phyloP scores from a whole-genome alignment of 495 filamentous ascomycete species.

The Hyphodiscus hymeniophilus region DNA sequence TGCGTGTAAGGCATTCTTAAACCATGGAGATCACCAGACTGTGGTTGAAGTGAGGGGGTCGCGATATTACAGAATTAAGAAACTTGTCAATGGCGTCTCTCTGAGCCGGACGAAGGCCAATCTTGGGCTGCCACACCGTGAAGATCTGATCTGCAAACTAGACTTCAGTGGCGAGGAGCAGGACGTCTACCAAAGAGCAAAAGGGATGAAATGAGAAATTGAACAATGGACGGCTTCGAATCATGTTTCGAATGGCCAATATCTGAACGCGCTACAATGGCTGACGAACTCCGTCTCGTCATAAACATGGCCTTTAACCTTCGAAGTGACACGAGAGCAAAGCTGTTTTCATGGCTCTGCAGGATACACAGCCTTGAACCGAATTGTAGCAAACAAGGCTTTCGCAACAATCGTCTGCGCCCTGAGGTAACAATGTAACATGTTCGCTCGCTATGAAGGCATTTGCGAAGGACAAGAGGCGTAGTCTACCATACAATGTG shows the following conservation, averaged over 20 bases:
- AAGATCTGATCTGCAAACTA: constrained; percentile 21
- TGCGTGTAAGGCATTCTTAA: too few relatives aligned
- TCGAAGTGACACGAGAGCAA: constrained; percentile 8
- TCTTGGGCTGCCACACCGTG: constrained; percentile 25
- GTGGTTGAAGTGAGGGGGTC: too few relatives aligned
- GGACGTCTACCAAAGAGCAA: constrained; percentile 23
- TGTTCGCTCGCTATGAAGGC: constrained; percentile 2
- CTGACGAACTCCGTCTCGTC: constrained; percentile 33
- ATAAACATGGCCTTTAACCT: constrained; percentile 31
- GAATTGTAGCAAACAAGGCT: constrained; percentile 7
- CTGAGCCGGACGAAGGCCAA: constrained; percentile 30
- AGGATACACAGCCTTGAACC: constrained; percentile 1
- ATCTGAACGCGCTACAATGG: constrained; percentile 25
- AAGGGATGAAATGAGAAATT: constrained; percentile 12
- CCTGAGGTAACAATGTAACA: neutral
- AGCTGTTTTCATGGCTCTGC: neutral
- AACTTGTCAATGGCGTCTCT: constrained; percentile 25
- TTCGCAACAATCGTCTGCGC: constrained; percentile 5
- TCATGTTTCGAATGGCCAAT: constrained; percentile 1
- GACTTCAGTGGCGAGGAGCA: constrained; percentile 26
- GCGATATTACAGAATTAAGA: constrained; percentile 28
- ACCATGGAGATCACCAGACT: constrained; percentile 19
- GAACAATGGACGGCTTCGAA: neutral
- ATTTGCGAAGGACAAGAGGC: neutral
- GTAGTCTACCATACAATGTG: neutral